These are phyloP conservation scores for Diaporthe amygdali DNA, from an alignment of 2,329 filamentous ascomycete species.

Conservation along the genomic window DNA sequence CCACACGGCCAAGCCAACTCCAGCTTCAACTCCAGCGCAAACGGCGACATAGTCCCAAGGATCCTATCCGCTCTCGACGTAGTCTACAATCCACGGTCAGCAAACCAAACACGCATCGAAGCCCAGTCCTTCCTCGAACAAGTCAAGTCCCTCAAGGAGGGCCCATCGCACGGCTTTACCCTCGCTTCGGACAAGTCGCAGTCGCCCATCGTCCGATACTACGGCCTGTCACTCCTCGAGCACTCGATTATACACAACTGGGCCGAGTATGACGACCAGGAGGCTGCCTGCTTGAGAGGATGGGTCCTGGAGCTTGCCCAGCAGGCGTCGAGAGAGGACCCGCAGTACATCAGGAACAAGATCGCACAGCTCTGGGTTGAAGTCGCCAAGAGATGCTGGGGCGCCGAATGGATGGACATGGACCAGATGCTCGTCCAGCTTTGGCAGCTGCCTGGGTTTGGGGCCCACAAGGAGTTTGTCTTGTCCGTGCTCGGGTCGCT, in stretches of 20 bases:
- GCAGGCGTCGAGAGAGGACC: slow-evolving; percentile 73
- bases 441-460: slow-evolving; percentile 73
- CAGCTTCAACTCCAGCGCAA: slow-evolving; percentile 33
- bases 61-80: slow-evolving; percentile 87
- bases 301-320: slow-evolving; percentile 84
- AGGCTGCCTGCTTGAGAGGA: slow-evolving; percentile 71
- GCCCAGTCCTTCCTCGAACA: slow-evolving; percentile 87
- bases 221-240: slow-evolving; percentile 89
- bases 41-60: slow-evolving; percentile 59
- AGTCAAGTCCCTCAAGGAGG: slow-evolving; percentile 79
- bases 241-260: slow-evolving; percentile 88
- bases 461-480: slow-evolving; percentile 81
- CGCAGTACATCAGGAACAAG: slow-evolving; percentile 88
- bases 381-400: slow-evolving; percentile 91
- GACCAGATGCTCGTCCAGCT: slow-evolving; percentile 81
- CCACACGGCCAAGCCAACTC: not conserved
- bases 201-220: slow-evolving; percentile 85
- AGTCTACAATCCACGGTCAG: slow-evolving; percentile 81
- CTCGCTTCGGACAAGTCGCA: slow-evolving; percentile 79
- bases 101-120: slow-evolving; percentile 80
- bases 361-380: slow-evolving; percentile 94
- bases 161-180: slow-evolving; percentile 83
- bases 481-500: slow-evolving; percentile 88
- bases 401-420: slow-evolving; percentile 93
- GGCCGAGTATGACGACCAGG: slow-evolving; percentile 71